Conservation (phyloP, 306 rosid species). For the Glycine soja region DNA sequence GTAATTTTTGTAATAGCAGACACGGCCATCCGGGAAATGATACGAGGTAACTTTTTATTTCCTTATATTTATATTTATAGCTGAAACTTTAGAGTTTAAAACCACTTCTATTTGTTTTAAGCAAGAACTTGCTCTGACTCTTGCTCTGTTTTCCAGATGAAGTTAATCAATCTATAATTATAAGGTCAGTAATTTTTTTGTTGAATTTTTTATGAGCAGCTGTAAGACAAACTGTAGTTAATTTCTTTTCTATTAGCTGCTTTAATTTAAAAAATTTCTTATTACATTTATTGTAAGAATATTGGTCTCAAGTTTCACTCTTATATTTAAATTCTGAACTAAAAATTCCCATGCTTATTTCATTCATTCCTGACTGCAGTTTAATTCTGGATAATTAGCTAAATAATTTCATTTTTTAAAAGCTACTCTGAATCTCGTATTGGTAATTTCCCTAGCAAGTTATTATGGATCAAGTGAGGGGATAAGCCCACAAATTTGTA, state of each 20-base stretch:
- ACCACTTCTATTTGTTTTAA: slow-evolving; percentile 37
- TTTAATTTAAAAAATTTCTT: slow-evolving; percentile 4
- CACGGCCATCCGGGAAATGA: slow-evolving; percentile 91
- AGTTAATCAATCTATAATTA: slow-evolving; percentile 92
- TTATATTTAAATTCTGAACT: slow-evolving; percentile 2
- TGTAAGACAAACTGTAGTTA: not conserved
- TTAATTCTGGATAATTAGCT: slow-evolving; percentile 11
- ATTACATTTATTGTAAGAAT: not conserved
- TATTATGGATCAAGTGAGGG: not conserved
- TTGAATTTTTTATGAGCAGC: slow-evolving; percentile 11
- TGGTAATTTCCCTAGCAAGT: slow-evolving; percentile 1
- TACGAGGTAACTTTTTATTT: slow-evolving; percentile 63
- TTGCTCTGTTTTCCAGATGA: slow-evolving; percentile 72
- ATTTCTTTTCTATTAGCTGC: slow-evolving; percentile 19
- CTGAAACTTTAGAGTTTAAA: slow-evolving; percentile 37
- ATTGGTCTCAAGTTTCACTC: not conserved
- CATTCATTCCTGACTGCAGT: slow-evolving; percentile 26
- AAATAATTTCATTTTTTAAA: not conserved
- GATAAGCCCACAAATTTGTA: slow-evolving; percentile 1
- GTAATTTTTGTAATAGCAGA: slow-evolving; percentile 95
- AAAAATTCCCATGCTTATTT: slow-evolving; percentile 16
- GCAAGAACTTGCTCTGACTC: slow-evolving; percentile 44
- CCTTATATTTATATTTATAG: not conserved
- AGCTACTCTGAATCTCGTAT: not conserved
- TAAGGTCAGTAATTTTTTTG: slow-evolving; percentile 67